Evolutionary conservation across 2,329 filamentous ascomycete genomes (phyloP), one percentile per base, ranked within the genome.

Genomic region (Penicillium crustosum): DNA sequence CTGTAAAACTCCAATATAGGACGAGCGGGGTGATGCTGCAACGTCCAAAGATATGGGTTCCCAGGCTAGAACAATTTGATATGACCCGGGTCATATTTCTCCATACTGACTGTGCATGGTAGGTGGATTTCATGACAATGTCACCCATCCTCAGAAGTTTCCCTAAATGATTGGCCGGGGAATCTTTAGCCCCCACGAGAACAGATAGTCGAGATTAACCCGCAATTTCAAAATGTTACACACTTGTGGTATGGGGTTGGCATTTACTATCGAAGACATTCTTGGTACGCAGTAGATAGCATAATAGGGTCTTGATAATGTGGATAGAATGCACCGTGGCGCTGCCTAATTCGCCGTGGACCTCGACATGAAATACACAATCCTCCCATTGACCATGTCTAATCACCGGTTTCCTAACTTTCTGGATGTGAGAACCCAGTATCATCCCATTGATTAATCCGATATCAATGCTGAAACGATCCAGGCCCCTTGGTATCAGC

Each of bases 121-220:
- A 5, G 19, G 10, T 19, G 31, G 3, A 39, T 38, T 9, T 33
- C 39, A 50, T 53, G 52, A 59, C 29, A 56, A 59, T 63, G 55
- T 63, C 50, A 62, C 52, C 61, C 57, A 43, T 59, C 52, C 42
- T 13, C 13, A 44, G 13, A 19, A 17, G 33, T 39, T 12, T 17
- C 4, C 6, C 8, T 6, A 8, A 15, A 43, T 56, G 38, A 57
- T 60, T 63, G 52, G 51, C 8, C 15, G n/a, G n/a, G 27, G 42
- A 19, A 25, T 31, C 41, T 41, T 33, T 17, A 25, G 6, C 17
- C 36, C 25, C n/a, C 35, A 51, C 47, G 54, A 39, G 44, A 31
- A 38, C 25, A 17, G 33, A 42, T 12, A 39, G 8, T 49, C 15
- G 23, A 27, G 39, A 50, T 27, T 38, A 33, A 21, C 44, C 39